Conservation (phyloP, 2,329 filamentous ascomycete species). For the Microsporum audouinii region DNA sequence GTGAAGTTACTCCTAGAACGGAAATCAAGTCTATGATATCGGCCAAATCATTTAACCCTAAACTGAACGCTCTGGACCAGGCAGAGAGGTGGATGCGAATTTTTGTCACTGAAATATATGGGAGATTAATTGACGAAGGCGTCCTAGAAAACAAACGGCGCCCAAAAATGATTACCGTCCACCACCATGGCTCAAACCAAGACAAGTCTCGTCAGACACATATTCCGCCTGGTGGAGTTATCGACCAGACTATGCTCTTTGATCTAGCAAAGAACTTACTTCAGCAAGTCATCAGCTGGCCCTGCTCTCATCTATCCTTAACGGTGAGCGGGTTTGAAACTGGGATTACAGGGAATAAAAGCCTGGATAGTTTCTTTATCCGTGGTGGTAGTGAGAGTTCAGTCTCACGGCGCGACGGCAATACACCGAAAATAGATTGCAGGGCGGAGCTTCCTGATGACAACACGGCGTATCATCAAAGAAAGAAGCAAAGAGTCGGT, state of each 20-base stretch:
- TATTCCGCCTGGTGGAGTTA: conserved; percentile 62
- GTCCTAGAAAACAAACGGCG: conserved; percentile 76
- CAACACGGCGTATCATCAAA: background rate
- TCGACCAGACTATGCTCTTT: conserved; percentile 63
- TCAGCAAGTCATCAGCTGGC: conserved; percentile 70
- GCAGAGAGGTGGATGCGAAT: conserved; percentile 78
- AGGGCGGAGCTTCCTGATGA: background rate
- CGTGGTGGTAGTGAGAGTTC: conserved; percentile 25
- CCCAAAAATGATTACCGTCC: conserved; percentile 73
- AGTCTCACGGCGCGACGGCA: background rate
- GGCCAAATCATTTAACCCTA: conserved; percentile 85
- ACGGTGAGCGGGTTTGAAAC: conserved; percentile 91
- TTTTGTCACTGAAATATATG: conserved; percentile 83
- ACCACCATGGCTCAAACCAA: conserved; percentile 64
- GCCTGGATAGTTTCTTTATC: conserved; percentile 76
- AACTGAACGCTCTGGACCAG: conserved; percentile 66
- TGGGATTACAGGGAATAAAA: conserved; percentile 68
- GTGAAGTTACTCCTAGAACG: conserved; percentile 79
- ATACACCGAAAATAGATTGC: background rate
- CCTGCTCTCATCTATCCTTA: conserved; percentile 79
- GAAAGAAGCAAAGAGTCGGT: background rate
- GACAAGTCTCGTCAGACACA: conserved; percentile 62
- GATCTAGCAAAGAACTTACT: conserved; percentile 66
- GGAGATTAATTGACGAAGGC: conserved; percentile 79
- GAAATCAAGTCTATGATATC: conserved; percentile 97